Evolutionary conservation across 2,329 filamentous ascomycete genomes (phyloP).

Genomic region (Diplodia corticola): DNA sequence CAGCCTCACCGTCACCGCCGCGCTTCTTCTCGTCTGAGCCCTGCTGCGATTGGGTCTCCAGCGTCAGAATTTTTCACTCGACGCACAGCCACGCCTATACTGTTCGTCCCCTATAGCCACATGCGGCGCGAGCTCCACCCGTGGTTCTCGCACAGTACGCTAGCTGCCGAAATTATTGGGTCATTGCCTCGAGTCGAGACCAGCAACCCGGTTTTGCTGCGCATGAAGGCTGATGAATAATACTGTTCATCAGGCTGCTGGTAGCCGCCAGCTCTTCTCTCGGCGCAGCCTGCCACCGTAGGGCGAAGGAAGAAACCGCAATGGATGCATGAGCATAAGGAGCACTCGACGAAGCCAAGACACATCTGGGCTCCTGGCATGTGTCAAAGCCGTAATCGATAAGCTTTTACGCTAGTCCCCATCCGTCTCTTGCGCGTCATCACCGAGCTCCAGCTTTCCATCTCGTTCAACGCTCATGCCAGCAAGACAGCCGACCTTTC

Average conservation of each 20-base stretch:
- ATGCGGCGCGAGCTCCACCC: neutral
- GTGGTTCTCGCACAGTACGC: neutral
- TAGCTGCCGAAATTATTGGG: neutral
- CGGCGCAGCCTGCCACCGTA: neutral
- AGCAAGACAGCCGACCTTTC: neutral
- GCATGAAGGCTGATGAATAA: neutral
- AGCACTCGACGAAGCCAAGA: too few species aligned
- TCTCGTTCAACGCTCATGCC: neutral
- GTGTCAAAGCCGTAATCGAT: neutral
- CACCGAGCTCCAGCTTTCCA: neutral
- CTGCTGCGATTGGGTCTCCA: neutral
- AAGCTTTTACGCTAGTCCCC: slow-evolving; percentile 3
- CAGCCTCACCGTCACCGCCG: slow-evolving; percentile 10
- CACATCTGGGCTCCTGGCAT: too few species aligned
- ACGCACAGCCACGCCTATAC: neutral
- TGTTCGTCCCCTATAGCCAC: neutral
- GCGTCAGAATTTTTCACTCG: neutral
- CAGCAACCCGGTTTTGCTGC: too few species aligned
- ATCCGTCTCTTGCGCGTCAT: slow-evolving; percentile 9
- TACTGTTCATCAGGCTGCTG: too few species aligned
- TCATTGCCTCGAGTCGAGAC: neutral
- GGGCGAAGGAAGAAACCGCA: neutral
- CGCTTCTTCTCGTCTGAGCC: neutral
- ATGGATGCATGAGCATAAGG: too few species aligned
- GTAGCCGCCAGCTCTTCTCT: neutral